Evolutionary conservation across 169 alveolate genomes (phyloP), one percentile per base, ranked within the genome.

Genomic region (Cryptosporidium parvum): DNA sequence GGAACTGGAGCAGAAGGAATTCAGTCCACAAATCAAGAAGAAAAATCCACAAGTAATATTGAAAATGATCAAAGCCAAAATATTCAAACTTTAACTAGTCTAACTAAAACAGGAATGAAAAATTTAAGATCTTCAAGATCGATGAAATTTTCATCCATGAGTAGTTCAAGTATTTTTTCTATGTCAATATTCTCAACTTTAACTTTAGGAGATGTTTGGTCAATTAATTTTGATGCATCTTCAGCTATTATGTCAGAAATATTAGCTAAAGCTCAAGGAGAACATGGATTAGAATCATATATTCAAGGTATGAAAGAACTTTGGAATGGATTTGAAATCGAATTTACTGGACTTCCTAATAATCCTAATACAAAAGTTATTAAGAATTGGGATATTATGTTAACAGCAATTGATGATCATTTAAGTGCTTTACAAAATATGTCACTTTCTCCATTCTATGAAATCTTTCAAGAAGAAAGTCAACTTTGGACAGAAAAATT

Each of bases 341-440:
- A 96, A 61, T 85, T 96, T 53, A 97, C 86, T 6, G 45, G 45
- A 4, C 58, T 96, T 21, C 94, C 95, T 39, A 96, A 97, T 92
- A 96, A 97, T 87, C 94, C 94, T 80, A 97, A 97, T 89, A 97
- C 99, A 89, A 96, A 97, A 86, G 94, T 98, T 62, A 97, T 98
- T 56, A 96, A 94, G 84, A 99, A 99, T 0, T 98, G 99, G 99
- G 99, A 98, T 84, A 99, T 97, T 33, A 94, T 98, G 58, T 97
- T 98, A 87, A 93, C 96, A 29, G 92, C 94, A 69, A 94, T 97
- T 35, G 99, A 98, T 70, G 99, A 98, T 86, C 98, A 97, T 86
- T 94, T 97, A 26, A 95, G 96, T 71, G 96, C 97, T 51, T 92
- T 98, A 18, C 97, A 96, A 71, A 96, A 98, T 8, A 98, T 97